A percentile compares a stretch with the other conserved stretches of the same genome.
phyloP scores from a whole-genome alignment of 2,329 filamentous ascomycete genomes.

The Penicillium sp. region DNA sequence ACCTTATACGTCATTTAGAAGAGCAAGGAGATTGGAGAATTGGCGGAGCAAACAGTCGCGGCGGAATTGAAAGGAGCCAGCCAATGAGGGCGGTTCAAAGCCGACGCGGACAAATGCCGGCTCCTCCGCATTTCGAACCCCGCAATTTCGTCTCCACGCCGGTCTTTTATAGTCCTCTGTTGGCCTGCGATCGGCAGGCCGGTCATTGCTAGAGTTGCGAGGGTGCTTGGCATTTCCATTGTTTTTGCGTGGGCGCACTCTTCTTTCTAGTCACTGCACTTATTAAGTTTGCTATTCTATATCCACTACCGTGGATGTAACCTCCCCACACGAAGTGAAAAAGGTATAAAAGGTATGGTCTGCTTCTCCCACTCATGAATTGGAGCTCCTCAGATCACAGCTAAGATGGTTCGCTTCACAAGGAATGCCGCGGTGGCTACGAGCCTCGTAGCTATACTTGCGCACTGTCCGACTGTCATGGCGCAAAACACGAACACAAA shows the following conservation, averaged over 20 bases:
- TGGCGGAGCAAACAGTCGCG: background rate
- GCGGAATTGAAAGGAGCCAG: background rate
- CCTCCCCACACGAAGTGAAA: background rate
- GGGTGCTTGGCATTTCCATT: background rate
- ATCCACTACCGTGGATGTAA: background rate
- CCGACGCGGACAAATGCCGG: slow-evolving; percentile 9
- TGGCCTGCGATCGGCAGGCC: background rate
- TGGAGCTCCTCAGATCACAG: background rate
- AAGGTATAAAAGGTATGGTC: too few species aligned
- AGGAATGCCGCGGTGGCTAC: background rate
- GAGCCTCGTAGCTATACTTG: slow-evolving; percentile 1
- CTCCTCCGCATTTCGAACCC: slow-evolving; percentile 3
- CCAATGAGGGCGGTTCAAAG: slow-evolving; percentile 5
- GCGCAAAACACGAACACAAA: slow-evolving; percentile 1
- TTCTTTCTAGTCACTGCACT: background rate
- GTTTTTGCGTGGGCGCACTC: background rate
- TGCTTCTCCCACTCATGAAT: too few species aligned
- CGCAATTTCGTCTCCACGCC: background rate
- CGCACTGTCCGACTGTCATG: background rate
- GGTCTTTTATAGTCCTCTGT: background rate
- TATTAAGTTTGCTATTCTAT: background rate
- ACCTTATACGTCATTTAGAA: background rate
- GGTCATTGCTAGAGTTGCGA: background rate
- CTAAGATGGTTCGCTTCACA: slow-evolving; percentile 5
- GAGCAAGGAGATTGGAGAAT: background rate